Conservation (phyloP, 495 filamentous ascomycete species). For the Astrocystis sublimbata region DNA sequence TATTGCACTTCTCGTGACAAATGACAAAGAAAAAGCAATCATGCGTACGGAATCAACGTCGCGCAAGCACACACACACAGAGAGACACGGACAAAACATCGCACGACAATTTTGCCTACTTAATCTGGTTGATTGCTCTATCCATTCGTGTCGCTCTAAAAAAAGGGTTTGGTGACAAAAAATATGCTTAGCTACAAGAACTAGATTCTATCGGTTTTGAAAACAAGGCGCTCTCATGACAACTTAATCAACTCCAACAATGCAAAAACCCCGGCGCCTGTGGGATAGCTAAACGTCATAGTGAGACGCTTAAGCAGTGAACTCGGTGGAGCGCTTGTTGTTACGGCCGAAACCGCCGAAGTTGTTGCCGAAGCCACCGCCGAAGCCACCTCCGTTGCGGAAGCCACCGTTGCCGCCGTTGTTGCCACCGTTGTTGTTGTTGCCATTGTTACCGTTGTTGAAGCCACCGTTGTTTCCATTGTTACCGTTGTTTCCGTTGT, state of each 20-base stretch:
- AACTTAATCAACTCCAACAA: not conserved
- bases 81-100: too few species aligned
- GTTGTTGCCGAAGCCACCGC: not conserved
- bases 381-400: conserved; percentile 13
- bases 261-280: not conserved
- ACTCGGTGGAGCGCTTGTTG: conserved; percentile 21
- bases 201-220: not conserved
- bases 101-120: not conserved
- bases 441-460: conserved; percentile 24
- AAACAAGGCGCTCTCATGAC: not conserved
- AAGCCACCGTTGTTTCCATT: conserved; percentile 23
- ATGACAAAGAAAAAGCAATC: too few species aligned
- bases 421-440: conserved; percentile 21
- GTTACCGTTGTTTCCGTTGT: conserved; percentile 15
- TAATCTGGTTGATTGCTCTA: not conserved
- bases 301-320: conserved; percentile 19
- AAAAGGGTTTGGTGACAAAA: conserved; percentile 6
- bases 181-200: not conserved
- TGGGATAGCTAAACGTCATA: not conserved
- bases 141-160: conserved; percentile 7
- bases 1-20: too few species aligned
- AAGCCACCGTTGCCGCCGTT: conserved; percentile 10
- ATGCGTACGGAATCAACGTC: too few species aligned
- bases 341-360: conserved; percentile 12
- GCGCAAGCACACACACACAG: too few species aligned